Conservation (phyloP, 1,284 basidiomycete genomes). For the Acaromyces ingoldii region DNA sequence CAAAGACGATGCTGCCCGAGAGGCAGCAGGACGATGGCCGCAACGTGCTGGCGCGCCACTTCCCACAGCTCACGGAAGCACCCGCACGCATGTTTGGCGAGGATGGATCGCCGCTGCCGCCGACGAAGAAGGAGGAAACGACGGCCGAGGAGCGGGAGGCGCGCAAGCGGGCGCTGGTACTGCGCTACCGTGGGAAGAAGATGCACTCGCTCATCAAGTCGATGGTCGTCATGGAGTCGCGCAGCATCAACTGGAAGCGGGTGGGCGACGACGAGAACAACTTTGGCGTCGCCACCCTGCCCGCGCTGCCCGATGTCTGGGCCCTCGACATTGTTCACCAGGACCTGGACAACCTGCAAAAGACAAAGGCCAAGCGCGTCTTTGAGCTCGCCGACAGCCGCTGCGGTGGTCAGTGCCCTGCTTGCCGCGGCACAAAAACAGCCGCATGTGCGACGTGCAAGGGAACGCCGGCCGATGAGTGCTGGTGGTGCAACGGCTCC, state of each 20-base stretch:
- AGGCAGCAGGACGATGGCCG: constrained; percentile 10
- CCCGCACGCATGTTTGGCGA: constrained; percentile 25
- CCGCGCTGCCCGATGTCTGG: constrained; percentile 32
- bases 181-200: constrained; percentile 23
- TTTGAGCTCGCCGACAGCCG: constrained; percentile 29
- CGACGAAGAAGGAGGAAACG: constrained; percentile 35
- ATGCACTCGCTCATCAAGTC: constrained; percentile 36
- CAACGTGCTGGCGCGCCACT: constrained; percentile 13
- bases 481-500: constrained; percentile 39
- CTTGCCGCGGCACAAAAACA: constrained; percentile 18
- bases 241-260: constrained; percentile 21
- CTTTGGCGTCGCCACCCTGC: constrained; percentile 10
- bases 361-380: constrained; percentile 28
- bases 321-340: constrained; percentile 27
- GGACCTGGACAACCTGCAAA: constrained; percentile 25
- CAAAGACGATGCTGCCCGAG: too few species aligned
- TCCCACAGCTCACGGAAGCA: constrained; percentile 25
- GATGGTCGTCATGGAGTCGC: constrained; percentile 34
- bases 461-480: constrained; percentile 30
- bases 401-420: constrained; percentile 22
- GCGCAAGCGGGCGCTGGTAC: constrained; percentile 18
- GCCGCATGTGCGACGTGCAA: constrained; percentile 26
- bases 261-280: constrained; percentile 12
- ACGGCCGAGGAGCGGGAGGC: constrained; percentile 26
- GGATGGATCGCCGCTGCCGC: constrained; percentile 27